Percentiles rank a stretch among this genome's conserved stretches.
Evolutionary conservation across 164 flowering plant genomes (phyloP).

Genomic region (Euptelea pleiosperma): DNA sequence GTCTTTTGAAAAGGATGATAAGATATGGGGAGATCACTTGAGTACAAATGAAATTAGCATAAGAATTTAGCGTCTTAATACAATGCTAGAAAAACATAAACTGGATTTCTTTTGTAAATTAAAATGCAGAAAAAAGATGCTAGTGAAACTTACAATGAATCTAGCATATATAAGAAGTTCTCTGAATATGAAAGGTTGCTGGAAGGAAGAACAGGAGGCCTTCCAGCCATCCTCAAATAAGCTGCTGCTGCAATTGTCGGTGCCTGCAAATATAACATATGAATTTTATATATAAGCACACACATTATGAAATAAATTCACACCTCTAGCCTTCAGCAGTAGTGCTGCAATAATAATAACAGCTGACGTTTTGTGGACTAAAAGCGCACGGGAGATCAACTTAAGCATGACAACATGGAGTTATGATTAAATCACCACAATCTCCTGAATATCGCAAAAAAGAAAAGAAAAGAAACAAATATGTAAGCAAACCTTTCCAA

Average conservation of each 20-base stretch:
- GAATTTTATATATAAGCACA: neutral
- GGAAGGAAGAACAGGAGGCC: constrained; percentile 97
- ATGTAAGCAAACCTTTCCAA: constrained; percentile 73
- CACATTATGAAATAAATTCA: neutral
- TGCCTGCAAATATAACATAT: constrained; percentile 48
- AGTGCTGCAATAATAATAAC: neutral
- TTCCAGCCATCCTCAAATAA: constrained; percentile 95
- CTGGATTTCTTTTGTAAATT: neutral
- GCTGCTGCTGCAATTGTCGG: constrained; percentile 99
- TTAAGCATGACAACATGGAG: no score
- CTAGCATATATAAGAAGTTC: constrained; percentile 97
- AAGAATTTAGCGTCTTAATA: no score
- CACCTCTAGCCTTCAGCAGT: neutral
- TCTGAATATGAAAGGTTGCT: constrained; percentile 89
- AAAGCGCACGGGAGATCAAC: neutral
- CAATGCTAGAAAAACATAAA: no score
- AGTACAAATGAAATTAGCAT: no score
- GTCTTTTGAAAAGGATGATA: no score
- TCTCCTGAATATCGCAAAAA: no score
- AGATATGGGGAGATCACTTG: no score
- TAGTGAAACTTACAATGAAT: constrained; percentile 73
- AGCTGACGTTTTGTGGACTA: neutral
- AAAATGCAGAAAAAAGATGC: constrained; percentile 4
- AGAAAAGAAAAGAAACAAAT: neutral
- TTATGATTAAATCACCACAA: no score